Base-by-base conservation (phyloP, 306 rosid species). In the Glycyrrhiza uralensis region DNA sequence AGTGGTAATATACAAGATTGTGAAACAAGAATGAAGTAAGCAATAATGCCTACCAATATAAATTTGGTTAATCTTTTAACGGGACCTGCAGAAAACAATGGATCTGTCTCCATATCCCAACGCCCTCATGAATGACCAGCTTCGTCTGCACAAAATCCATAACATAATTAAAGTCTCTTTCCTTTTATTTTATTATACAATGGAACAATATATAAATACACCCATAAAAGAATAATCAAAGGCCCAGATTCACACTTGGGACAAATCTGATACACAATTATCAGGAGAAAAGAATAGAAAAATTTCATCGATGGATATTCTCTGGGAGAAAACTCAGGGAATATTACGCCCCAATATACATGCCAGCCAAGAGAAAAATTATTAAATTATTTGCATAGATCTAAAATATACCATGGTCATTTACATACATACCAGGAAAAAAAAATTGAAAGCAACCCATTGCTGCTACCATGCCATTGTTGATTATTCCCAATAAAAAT, bases 1-100 rank as follows among this genome's bases (percentile, higher is more conserved):
- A 82, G 92, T 86, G 89, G 88, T 89, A 89, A 91, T 91, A 78
- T 89, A 94, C 98, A 94, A 64, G 91, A 85, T 62, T 83, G 36
- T 61, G 42, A 76, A 74, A 82, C 54, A 80, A 75, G 58, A 84
- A 81, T 71, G 51, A 79, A 66, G 67, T 47, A 71, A 60, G 78
- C 56, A 82, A 66, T 39, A 63, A 62, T 78, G 77, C 85, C 83
- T 72, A 77, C 83, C 87, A 82, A 82, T 68, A 68, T 61, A 77
- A 77, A 52, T 83, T 67, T 66, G 50, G 81, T 80, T 82, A 82
- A 78, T 28, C 56, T 76, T 80, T 80, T 72, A 72, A 80, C 81
- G 50, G 80, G 81, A 82, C 85, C 90, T 55, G 78, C 86, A 61
- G 77, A 78, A 66, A 80, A 80, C 58, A 64, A 61, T 66, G 79